Evolutionary conservation across 1,284 basidiomycete genomes (phyloP).

Genomic region (Rhodotorula sp.): DNA sequence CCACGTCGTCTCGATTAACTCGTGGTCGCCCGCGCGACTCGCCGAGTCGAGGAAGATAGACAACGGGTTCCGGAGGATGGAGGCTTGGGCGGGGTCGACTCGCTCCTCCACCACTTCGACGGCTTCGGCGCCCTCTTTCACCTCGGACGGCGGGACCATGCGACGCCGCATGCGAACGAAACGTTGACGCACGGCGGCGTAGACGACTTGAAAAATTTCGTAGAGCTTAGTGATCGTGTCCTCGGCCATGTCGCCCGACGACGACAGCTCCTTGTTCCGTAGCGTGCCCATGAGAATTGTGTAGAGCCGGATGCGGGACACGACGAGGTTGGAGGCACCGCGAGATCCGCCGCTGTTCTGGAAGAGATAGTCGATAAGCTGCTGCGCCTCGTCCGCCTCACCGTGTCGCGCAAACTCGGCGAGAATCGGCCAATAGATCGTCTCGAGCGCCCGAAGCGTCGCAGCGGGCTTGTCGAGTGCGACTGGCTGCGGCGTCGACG

Average conservation of each 20-base stretch:
- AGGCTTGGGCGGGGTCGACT: slow-evolving; percentile 48
- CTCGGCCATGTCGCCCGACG: slow-evolving; percentile 1
- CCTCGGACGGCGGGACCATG: neutral
- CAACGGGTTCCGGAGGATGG: slow-evolving; percentile 71
- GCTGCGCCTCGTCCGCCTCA: slow-evolving; percentile 57
- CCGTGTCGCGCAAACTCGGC: too few relatives aligned
- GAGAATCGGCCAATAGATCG: too few relatives aligned
- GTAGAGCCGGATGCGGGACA: slow-evolving; percentile 58
- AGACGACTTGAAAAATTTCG: slow-evolving; percentile 31
- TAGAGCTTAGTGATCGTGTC: slow-evolving; percentile 26
- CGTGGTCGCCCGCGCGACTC: slow-evolving; percentile 60
- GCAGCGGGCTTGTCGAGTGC: too few relatives aligned
- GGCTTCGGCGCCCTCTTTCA: neutral
- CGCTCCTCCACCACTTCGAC: neutral
- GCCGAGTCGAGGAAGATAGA: slow-evolving; percentile 80
- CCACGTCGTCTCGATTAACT: slow-evolving; percentile 67
- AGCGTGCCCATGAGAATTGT: slow-evolving; percentile 73
- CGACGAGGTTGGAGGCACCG: slow-evolving; percentile 43
- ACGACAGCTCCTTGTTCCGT: slow-evolving; percentile 5
- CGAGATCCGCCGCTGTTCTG: slow-evolving; percentile 53
- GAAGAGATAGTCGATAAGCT: slow-evolving; percentile 57
- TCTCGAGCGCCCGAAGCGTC: too few relatives aligned
- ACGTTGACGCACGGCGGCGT: slow-evolving; percentile 30
- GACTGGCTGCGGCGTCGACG: too few relatives aligned
- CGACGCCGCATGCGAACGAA: slow-evolving; percentile 10